Conservation (phyloP, 2,329 filamentous ascomycete genomes). For the Fusarium nodosum region DNA sequence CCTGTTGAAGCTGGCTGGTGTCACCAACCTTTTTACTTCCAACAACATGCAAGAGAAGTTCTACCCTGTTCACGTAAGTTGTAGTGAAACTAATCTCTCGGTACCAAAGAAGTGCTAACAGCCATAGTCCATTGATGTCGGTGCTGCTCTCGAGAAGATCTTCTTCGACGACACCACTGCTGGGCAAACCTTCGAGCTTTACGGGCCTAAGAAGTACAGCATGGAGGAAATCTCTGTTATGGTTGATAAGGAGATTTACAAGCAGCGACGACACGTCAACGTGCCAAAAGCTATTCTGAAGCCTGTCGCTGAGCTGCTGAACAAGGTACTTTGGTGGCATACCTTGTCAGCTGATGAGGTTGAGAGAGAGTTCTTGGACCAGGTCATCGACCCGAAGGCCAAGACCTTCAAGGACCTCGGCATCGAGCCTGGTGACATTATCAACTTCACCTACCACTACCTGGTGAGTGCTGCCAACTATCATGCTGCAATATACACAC, state of each 20-base stretch:
- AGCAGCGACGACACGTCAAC: conserved; percentile 91
- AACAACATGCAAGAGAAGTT: conserved; percentile 95
- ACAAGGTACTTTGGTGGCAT: conserved; percentile 91
- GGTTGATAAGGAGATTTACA: conserved; percentile 93
- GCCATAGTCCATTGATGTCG: conserved; percentile 86
- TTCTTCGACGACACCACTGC: conserved; percentile 91
- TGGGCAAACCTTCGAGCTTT: conserved; percentile 92
- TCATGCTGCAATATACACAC: background rate
- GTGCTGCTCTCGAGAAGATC: conserved; percentile 89
- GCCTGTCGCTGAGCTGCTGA: conserved; percentile 79
- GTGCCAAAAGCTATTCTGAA: conserved; percentile 85
- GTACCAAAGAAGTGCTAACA: conserved; percentile 3
- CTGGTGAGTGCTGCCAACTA: conserved; percentile 71
- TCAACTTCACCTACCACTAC: conserved; percentile 92
- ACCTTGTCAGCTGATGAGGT: conserved; percentile 86
- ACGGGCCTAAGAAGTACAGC: conserved; percentile 92
- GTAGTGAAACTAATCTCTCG: background rate
- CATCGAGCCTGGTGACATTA: conserved; percentile 89
- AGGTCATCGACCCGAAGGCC: conserved; percentile 87
- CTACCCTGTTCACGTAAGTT: conserved; percentile 88
- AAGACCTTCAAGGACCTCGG: conserved; percentile 96
- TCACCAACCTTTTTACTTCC: conserved; percentile 85
- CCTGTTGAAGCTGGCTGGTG: conserved; percentile 84
- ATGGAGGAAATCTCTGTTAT: conserved; percentile 87
- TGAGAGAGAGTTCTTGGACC: conserved; percentile 93